Evolutionary conservation across 2,329 filamentous ascomycete species (phyloP).

Genomic region (Fusarium graminum): DNA sequence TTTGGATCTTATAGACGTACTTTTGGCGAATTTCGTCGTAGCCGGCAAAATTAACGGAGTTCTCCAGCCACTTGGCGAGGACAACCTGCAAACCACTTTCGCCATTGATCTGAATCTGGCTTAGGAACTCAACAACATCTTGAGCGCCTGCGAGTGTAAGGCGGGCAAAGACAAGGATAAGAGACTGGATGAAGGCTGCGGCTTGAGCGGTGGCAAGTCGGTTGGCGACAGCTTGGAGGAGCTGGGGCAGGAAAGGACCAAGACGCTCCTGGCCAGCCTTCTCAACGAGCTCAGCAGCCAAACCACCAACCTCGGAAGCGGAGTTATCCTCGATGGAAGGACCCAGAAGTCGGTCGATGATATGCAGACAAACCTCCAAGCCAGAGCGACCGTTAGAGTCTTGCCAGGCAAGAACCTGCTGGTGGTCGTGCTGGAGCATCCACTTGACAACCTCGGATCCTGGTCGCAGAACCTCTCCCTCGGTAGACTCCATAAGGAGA

Average conservation of each 20-base stretch:
- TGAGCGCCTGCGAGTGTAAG: conserved; percentile 86
- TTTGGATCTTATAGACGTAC: conserved; percentile 62
- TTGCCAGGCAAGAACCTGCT: conserved; percentile 89
- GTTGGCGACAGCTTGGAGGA: conserved; percentile 88
- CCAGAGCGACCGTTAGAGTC: conserved; percentile 85
- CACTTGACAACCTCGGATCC: conserved; percentile 89
- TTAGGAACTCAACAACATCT: conserved; percentile 93
- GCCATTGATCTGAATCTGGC: conserved; percentile 82
- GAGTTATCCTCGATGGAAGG: conserved; percentile 90
- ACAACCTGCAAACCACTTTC: conserved; percentile 90
- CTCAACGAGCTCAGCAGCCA: conserved; percentile 94
- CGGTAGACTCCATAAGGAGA: conserved; percentile 84
- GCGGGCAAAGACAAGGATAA: conserved; percentile 94
- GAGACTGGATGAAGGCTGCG: conserved; percentile 91
- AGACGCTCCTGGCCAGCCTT: conserved; percentile 93
- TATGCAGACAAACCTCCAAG: conserved; percentile 87
- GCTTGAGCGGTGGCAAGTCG: conserved; percentile 85
- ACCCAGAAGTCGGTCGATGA: conserved; percentile 90
- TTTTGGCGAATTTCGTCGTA: conserved; percentile 98
- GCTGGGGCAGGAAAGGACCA: conserved; percentile 88
- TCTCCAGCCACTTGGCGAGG: conserved; percentile 94
- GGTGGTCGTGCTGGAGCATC: conserved; percentile 88
- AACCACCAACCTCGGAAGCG: conserved; percentile 93
- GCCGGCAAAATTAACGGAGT: conserved; percentile 96
- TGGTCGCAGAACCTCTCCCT: conserved; percentile 88